A percentile compares a stretch with the other conserved stretches of the same genome.
These are phyloP conservation scores for Daldinia childiae DNA, from an alignment of 495 filamentous ascomycete genomes.

Conservation along the genomic window DNA sequence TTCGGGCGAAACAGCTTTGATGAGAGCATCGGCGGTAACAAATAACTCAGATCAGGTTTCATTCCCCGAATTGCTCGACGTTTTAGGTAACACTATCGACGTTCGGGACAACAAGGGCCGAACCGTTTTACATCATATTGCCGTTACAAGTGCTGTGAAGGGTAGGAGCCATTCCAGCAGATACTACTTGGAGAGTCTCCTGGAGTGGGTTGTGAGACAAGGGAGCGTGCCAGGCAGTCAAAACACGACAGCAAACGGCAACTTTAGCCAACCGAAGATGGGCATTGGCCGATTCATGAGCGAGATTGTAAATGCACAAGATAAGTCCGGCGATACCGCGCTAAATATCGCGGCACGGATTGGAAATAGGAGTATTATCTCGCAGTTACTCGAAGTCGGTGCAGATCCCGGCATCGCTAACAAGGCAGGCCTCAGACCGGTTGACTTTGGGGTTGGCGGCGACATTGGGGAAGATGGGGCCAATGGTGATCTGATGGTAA, in stretches of 20 bases:
- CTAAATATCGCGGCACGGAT: conserved; percentile 92
- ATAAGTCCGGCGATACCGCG: conserved; percentile 92
- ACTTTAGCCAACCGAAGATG: conserved; percentile 67
- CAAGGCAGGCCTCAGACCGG: conserved; percentile 81
- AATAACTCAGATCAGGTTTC: conserved; percentile 88
- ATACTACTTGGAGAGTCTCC: conserved; percentile 90
- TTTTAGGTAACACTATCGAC: conserved; percentile 90
- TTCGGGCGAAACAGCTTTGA: conserved; percentile 88
- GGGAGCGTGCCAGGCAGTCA: conserved; percentile 73
- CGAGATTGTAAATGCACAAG: conserved; percentile 92
- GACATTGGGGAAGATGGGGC: conserved; percentile 55
- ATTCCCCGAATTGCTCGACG: conserved; percentile 83
- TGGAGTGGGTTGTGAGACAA: conserved; percentile 92
- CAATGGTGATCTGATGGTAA: conserved; percentile 48
- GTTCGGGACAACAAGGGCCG: conserved; percentile 86
- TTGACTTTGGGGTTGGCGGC: conserved; percentile 90
- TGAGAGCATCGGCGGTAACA: conserved; percentile 85
- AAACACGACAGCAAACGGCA: conserved; percentile 44
- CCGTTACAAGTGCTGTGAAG: conserved; percentile 91
- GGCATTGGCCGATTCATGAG: conserved; percentile 90
- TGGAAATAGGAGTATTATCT: conserved; percentile 88
- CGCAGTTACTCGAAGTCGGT: conserved; percentile 90
- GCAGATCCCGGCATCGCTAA: conserved; percentile 91
- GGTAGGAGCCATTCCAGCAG: conserved; percentile 83
- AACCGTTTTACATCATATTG: conserved; percentile 95